Base-by-base conservation (phyloP, 768 basidiomycete genomes). In the Hericium coralloides region DNA sequence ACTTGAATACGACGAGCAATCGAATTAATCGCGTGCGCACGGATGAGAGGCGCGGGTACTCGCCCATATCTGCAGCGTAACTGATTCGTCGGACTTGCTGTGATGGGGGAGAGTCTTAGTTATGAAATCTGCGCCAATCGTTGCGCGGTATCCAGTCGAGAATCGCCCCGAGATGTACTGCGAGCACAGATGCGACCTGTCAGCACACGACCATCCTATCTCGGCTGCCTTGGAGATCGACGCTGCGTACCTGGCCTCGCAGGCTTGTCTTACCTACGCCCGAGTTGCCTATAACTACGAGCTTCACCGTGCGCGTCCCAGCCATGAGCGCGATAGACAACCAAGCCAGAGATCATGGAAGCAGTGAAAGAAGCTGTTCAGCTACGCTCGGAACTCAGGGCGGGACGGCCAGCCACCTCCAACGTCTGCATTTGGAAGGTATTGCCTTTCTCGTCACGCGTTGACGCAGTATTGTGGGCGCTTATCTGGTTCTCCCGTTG, bases 121-220 rank as follows among this genome's bases (percentile, higher is more conserved):
- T 52, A 92, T 88, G 57, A 93, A 94, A 70, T 94, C 91, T n/a
- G 87, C 84, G 18, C 91, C 92, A 43, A 95, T 92, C 2, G 92
- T 94, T 1, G 91, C 86, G 50, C 88, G 76, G 68, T 93, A 93
- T 10, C 83, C 82, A 2, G 79, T 80, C 4, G 86, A 83, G 69
- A 92, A 93, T 12, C 79, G 79, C 25, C 84, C 82, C 10, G 86
- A 83, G 62, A 91, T 83, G 67, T 87, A 93, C 83, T 92, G 62
- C 26, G 39, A 43, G 37, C 36, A 39, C 31, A 12, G 23, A 51
- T 14, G 47, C 38, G 23, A 41, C 48, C 36, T 22, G 49, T 49
- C 36, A 55, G 58, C 17, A n/a, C 18, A 20, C n/a, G 58, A 52
- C 15, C 55, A 20, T 20, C 20, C 25, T 31, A 36, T 23, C 43